Evolutionary conservation across 75 land plant genomes (phyloP), one percentile per base, ranked within the genome.

Genomic region (Chamaecyparis obtusa): DNA sequence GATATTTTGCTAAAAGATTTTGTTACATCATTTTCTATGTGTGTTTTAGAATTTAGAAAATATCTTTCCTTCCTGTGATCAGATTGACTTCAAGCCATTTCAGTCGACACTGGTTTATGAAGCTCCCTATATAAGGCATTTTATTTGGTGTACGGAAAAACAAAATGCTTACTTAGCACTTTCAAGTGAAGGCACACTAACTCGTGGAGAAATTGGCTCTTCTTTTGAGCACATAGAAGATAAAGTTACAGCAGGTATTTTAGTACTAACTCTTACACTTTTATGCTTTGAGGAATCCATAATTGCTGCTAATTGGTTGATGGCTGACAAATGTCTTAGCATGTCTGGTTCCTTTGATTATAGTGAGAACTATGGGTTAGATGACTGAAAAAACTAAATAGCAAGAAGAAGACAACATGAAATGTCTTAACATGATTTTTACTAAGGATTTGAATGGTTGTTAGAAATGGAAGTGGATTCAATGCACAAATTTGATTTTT

Each of bases 241-340:
- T n/a, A 74, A 87, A 83, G 94, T 94, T 86, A 93, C 90, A 85
- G 92, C 93, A 89, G 94, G 95, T 94, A 89, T 79, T 69, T 33
- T 64, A 30, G 36, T 3, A n/a, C n/a, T n/a, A n/a, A n/a, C n/a
- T 5, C 3, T 32, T n/a, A 11, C 76, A 72, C 74, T 71, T 27
- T 27, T 67, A 24, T 51, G 54, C 54, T 51, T 64, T 27, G 24
- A 67, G n/a, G 27, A 67, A 67, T 27, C 24, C 24, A 67, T 0
- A 24, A 67, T 67, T 30, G 10, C 11, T 72, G 15, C 13, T 33
- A 72, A 9, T 72, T 72, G 76, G 32, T 11, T 10, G 76, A 72
- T 72, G 3, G 36, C 15, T 72, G 76, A 71, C 75, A 71, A 71
- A 8, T 57, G 16, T 57, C 64, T 57, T 57, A 57, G 64, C 64